Conservation (phyloP, 192 early-diverging fungal genomes). For the Thoreauomyces humboldtii region DNA sequence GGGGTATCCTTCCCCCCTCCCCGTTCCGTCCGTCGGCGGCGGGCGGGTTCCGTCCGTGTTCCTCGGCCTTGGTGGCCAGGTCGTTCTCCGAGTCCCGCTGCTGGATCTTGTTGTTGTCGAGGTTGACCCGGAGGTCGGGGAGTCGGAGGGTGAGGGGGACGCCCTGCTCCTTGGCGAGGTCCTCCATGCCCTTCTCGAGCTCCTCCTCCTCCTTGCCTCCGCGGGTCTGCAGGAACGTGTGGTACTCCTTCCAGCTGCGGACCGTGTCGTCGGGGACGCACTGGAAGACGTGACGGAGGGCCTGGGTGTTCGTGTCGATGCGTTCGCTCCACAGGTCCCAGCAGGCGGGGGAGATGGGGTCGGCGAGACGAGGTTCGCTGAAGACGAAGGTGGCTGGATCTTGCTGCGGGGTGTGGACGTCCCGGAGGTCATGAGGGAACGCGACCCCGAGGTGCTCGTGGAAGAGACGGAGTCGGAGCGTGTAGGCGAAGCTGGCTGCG, state of each 20-base stretch:
- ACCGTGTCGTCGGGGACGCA: slow-evolving; percentile 84
- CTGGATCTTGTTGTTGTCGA: neutral
- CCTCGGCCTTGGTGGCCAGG: neutral
- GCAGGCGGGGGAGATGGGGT: slow-evolving; percentile 69
- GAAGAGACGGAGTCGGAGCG: slow-evolving; percentile 72
- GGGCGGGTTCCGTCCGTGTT: neutral
- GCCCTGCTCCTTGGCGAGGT: slow-evolving; percentile 27
- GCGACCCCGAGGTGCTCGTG: slow-evolving; percentile 80
- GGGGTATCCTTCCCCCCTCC: neutral
- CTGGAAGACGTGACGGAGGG: slow-evolving; percentile 78
- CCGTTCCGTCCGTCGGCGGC: neutral
- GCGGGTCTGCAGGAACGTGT: slow-evolving; percentile 15
- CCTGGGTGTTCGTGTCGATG: slow-evolving; percentile 63
- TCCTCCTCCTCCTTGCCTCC: slow-evolving; percentile 23
- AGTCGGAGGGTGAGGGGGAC: slow-evolving; percentile 9
- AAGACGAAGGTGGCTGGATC: neutral
- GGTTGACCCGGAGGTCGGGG: neutral
- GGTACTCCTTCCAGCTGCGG: slow-evolving; percentile 47
- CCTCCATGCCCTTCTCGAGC: slow-evolving; percentile 16
- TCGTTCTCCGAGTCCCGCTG: neutral
- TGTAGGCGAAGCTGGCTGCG: slow-evolving; percentile 70
- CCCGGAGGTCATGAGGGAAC: slow-evolving; percentile 8
- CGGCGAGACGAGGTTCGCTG: slow-evolving; percentile 30
- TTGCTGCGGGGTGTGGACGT: slow-evolving; percentile 4
- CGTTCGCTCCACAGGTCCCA: slow-evolving; percentile 61